Evolutionary conservation across 2,329 filamentous ascomycete genomes (phyloP), one percentile per base, ranked within the genome.

Genomic region (Rhynchosporium graminicola): DNA sequence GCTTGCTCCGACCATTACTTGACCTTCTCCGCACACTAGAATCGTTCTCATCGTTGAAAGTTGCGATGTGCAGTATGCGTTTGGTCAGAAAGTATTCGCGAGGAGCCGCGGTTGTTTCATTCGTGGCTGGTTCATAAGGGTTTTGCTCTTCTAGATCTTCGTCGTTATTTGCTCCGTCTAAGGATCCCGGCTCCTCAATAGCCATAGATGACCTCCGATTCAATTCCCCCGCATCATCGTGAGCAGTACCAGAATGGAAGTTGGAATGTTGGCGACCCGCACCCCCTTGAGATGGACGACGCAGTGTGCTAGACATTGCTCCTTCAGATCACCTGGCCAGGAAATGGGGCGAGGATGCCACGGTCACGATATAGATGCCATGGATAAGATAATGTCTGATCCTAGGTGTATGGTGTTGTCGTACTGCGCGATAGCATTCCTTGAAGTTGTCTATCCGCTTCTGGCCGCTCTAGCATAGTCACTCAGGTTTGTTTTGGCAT

Each of bases 171-270:
- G 26, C 9, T 29, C 28, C 29, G 31, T 31, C 47, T 38, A 52
- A 20, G 46, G 50, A 12, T 20, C 63, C 42, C 28, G 62, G 45
- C 43, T 68, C 65, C 29, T 61, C 59, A 15, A 63, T 20, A 12
- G 63, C 61, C 40, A 63, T 64, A 10, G 74, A 76, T 43, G 63
- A 72, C 13, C 77, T 75, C 52, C 79, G 74, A 59, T 76, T 74
- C 60, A 82, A 70, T 62, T 79, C 77, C 60, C 76, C 75, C 47
- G 74, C 74, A 58, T 77, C 75, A 68, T 82, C 80, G 56, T 72
- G 74, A 28, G 80, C 79, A 28, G 78, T 76, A 20, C 76, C 74
- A 26, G 78, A 72, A 55, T 77, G 74, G 68, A 82, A 82, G 65
- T 76, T 80, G 36, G 79, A 68, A 76, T 69, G 72, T 52, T 63